Conservation (phyloP, 768 basidiomycete genomes). For the Leccinum subgranulosum region DNA sequence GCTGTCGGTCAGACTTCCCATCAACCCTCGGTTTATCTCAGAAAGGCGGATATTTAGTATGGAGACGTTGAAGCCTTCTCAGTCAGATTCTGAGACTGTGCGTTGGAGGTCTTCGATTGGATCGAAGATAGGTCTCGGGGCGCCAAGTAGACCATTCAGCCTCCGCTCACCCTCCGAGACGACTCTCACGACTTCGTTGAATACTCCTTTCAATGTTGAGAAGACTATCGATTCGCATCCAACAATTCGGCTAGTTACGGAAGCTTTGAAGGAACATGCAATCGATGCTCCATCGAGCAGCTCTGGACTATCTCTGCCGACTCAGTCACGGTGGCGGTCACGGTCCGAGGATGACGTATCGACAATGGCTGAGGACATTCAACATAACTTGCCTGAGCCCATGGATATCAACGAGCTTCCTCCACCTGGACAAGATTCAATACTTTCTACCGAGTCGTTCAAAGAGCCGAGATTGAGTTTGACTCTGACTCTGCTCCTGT, state of each 20-base stretch:
- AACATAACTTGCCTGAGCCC: conserved; percentile 9
- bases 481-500: conserved; percentile 50
- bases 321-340: conserved; percentile 8
- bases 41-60: conserved; percentile 27
- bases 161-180: conserved; percentile 27
- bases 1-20: conserved; percentile 33
- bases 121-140: conserved; percentile 8
- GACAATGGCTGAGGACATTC: background rate
- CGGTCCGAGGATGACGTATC: conserved; percentile 15
- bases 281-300: background rate
- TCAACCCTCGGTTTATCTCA: conserved; percentile 27
- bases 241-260: conserved; percentile 26
- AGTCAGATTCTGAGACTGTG: conserved; percentile 19
- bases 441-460: conserved; percentile 15
- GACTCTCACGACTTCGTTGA: conserved; percentile 19
- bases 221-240: conserved; percentile 9
- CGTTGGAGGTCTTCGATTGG: conserved; percentile 15
- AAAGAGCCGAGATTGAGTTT: conserved; percentile 60
- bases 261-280: conserved; percentile 3
- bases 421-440: conserved; percentile 16
- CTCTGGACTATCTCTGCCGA: conserved; percentile 8
- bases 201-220: conserved; percentile 3
- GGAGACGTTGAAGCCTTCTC: conserved; percentile 14
- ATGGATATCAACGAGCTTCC: conserved; percentile 11
- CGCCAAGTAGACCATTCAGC: conserved; percentile 6